phyloP scores from a whole-genome alignment of 768 basidiomycete species.

The Pisolithus microcarpus region DNA sequence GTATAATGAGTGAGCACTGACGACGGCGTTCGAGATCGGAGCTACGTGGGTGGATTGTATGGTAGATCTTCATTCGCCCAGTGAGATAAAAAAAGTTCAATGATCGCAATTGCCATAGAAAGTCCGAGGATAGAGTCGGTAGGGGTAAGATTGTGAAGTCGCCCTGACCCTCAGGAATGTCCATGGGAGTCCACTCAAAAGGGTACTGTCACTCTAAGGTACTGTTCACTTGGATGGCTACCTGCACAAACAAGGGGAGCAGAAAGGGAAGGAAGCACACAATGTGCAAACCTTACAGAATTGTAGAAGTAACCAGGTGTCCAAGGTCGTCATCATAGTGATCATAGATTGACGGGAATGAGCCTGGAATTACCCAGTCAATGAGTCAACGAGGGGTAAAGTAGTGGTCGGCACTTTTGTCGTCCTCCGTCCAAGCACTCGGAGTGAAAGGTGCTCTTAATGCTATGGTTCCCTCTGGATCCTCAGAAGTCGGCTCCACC shows the following conservation, averaged over 20 bases:
- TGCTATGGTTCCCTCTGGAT: constrained; percentile 15
- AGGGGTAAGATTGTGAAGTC: background rate
- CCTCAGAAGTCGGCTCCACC: constrained; percentile 13
- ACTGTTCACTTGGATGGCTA: constrained; percentile 46
- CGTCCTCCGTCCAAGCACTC: constrained; percentile 58
- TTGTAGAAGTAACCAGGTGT: constrained; percentile 62
- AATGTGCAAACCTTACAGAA: constrained; percentile 42
- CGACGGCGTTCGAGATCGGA: too few species aligned
- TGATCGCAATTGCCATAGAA: background rate
- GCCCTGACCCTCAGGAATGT: background rate
- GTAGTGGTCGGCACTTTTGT: constrained; percentile 45
- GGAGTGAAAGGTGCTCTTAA: constrained; percentile 24
- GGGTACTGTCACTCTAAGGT: background rate
- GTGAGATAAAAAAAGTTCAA: too few species aligned
- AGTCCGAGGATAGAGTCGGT: background rate
- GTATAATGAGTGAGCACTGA: background rate
- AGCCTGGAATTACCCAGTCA: constrained; percentile 26
- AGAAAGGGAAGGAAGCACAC: constrained; percentile 4
- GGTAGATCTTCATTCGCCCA: too few species aligned
- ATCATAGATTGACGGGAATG: constrained; percentile 50
- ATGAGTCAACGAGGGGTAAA: constrained; percentile 2
- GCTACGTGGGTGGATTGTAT: too few species aligned
- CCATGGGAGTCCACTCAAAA: background rate
- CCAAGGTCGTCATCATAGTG: constrained; percentile 63
- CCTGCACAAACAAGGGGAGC: constrained; percentile 29